Base-by-base conservation (phyloP, 495 filamentous ascomycete genomes). In the Schizothecium vesticola region DNA sequence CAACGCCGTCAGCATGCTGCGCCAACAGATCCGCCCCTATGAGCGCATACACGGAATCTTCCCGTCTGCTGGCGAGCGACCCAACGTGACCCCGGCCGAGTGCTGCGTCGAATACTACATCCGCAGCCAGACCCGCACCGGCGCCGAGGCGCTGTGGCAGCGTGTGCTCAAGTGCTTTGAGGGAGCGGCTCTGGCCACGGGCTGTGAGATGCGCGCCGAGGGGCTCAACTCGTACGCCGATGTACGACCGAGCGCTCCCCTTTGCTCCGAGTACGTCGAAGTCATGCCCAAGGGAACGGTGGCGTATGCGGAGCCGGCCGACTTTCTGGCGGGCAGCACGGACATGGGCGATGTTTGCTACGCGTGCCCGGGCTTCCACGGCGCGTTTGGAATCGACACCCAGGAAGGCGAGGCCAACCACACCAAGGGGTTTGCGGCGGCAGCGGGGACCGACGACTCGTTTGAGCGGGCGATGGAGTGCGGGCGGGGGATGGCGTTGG, bases 1-100 rank as follows among this genome's bases (percentile, higher is more conserved):
- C 73, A 89, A 87, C 72, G 86, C 82, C 66, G 77, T 90, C 36
- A 80, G 85, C 22, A 83, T 90, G 33, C 76, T 90, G 7, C 84
- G 88, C 5, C 88, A 90, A 69, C 88, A 90, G 73, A 86, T 86
- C 25, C 70, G 62, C 0, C 78, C 77, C 0, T 61, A 77, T 56
- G 78, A 76, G 63, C 74, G 78, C 28, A 76, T 76, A 59, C 76
- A 78, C 56, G 74, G 72, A 1, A 70, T 76, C 21, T 70, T 76
- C 55, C 70, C 71, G 3, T 57, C 70, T 11, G 74, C 74, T 1
- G 76, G 78, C 2, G 70, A 75, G 36, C 56, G 73, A n/a, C 74
- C 75, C 28, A 77, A 79, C 61, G 77, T 88, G n/a, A 88, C 87
- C 33, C 84, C 86, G 0, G 81, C 80, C 60, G 80, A 82, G 31